Percentiles rank a stretch among this genome's conserved stretches.
These are phyloP conservation scores for Domatiomyces globalis DNA, from an alignment of 2,329 filamentous ascomycete genomes.

Conservation along the genomic window DNA sequence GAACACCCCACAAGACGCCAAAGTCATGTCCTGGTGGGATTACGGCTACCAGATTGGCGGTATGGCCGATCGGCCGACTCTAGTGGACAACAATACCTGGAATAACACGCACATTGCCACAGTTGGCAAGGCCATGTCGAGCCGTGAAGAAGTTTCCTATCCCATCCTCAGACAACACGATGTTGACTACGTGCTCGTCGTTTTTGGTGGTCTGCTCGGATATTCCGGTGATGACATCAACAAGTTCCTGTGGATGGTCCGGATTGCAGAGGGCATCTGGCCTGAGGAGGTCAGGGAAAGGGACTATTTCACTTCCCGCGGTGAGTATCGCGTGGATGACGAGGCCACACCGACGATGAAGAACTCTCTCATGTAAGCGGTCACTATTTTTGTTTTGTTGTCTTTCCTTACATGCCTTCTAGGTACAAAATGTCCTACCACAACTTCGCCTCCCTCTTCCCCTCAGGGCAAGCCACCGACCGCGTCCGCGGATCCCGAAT, in stretches of 20 bases:
- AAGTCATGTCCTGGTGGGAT: slow-evolving; percentile 99
- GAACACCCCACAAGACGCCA: slow-evolving; percentile 87
- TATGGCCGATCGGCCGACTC: slow-evolving; percentile 92
- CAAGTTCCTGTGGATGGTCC: slow-evolving; percentile 99
- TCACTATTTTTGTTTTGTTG: neutral
- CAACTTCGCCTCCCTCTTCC: slow-evolving; percentile 88
- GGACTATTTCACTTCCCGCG: slow-evolving; percentile 82
- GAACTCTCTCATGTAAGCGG: slow-evolving; percentile 90
- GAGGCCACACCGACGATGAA: slow-evolving; percentile 92
- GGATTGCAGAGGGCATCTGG: slow-evolving; percentile 98
- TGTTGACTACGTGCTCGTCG: slow-evolving; percentile 95
- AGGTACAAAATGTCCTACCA: slow-evolving; percentile 99
- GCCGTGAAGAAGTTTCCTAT: slow-evolving; percentile 92
- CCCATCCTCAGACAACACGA: slow-evolving; percentile 97
- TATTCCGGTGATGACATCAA: slow-evolving; percentile 99
- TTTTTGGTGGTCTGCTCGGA: slow-evolving; percentile 88
- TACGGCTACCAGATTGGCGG: slow-evolving; percentile 99
- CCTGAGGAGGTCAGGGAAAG: slow-evolving; percentile 98
- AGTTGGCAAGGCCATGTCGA: slow-evolving; percentile 97
- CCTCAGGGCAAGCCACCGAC: slow-evolving; percentile 75
- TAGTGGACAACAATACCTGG: slow-evolving; percentile 99
- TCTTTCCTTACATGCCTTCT: slow-evolving; percentile 4
- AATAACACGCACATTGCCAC: slow-evolving; percentile 99
- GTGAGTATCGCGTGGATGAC: slow-evolving; percentile 91
- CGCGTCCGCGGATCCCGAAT: slow-evolving; percentile 70